A percentile compares a stretch with the other conserved stretches of the same genome.
Conservation (phyloP, 495 filamentous ascomycete species). For the Lasiosphaeriaceae sp. region DNA sequence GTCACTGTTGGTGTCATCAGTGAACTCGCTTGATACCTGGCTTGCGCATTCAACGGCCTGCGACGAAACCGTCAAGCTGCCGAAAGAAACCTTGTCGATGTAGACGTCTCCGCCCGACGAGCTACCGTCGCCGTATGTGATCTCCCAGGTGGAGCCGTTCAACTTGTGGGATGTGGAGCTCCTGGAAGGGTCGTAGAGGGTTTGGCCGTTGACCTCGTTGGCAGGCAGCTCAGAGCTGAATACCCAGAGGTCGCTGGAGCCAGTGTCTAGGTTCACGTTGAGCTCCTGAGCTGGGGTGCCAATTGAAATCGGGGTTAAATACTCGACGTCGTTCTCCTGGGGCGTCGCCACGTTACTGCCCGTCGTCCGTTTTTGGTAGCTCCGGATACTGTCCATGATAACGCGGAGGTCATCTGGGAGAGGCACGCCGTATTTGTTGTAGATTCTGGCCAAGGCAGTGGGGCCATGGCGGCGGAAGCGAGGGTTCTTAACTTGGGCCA, state of each 20-base stretch:
- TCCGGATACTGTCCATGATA: constrained; percentile 1
- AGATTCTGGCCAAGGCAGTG: constrained; percentile 51
- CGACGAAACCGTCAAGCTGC: constrained; percentile 53
- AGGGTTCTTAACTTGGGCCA: constrained; percentile 50
- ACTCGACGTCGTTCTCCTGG: constrained; percentile 56
- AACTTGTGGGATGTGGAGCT: constrained; percentile 47
- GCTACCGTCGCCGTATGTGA: constrained; percentile 70
- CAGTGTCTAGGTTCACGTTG: constrained; percentile 71
- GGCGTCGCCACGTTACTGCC: constrained; percentile 50
- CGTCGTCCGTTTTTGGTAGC: constrained; percentile 6
- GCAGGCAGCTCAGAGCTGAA: constrained; percentile 30
- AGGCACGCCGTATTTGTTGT: constrained; percentile 53
- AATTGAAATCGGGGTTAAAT: constrained; percentile 62
- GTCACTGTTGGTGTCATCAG: constrained; percentile 55
- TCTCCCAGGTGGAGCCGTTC: constrained; percentile 57
- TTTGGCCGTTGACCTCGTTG: constrained; percentile 44
- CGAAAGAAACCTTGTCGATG: constrained; percentile 64
- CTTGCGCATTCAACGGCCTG: constrained; percentile 71
- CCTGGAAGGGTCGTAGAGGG: constrained; percentile 52
- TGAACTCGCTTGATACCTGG: constrained; percentile 57
- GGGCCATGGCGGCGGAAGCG: constrained; percentile 46
- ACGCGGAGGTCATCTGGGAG: constrained; percentile 23
- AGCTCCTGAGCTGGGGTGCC: constrained; percentile 55
- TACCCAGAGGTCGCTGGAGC: constrained; percentile 68
- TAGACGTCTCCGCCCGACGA: constrained; percentile 64